Base-by-base conservation (phyloP, 2,329 filamentous ascomycete genomes). In the Neopestalotiopsis sp. region DNA sequence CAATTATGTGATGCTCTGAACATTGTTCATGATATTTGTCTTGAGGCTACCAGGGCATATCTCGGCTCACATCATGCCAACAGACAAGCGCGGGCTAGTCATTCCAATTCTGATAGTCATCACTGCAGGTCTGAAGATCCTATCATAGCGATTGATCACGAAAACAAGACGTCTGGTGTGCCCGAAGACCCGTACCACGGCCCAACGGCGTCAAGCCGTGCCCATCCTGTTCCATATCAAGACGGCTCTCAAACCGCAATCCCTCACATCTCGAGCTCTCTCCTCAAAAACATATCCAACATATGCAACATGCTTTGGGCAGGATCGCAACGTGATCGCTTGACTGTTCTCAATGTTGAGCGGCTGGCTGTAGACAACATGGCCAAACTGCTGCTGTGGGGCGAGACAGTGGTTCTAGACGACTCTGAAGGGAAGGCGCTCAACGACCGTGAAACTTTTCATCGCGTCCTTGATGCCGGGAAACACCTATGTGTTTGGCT, bases 261-360 rank as follows among this genome's bases (percentile, higher is more conserved):
- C 32, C 74, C 73, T 2, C 38, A 65, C 10, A 67, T 74, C 4
- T 75, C 73, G 3, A 67, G 69, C 42, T 77, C 71, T 17, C 75
- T 81, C 1, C 73, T 79, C 17, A 70, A 73, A 42, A 80, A 80
- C 69, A 67, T 75, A 20, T 76, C 73, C 45, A 69, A 62, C 45
- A 79, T 81, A 45, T 79, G 77, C 71, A 72, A 71, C 49, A 72
- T 76, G 68, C 63, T 79, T 3, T 80, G 77, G 79, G 70, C 69
- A 12, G 74, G 75, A 17, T 75, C 78, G 30, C 74, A 74, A 59
- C 73, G 75, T n/a, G 75, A 78, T 53, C 72, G 78, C 9, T 70
- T 75, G 12, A 65, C 76, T 42, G 76, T 79, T 7, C 72, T 76
- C 38, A 72, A 73, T 40, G 70, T 76, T 14, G 78, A 80, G 71